Conservation (phyloP, 257 asterid species). For the Solanum acaule region DNA sequence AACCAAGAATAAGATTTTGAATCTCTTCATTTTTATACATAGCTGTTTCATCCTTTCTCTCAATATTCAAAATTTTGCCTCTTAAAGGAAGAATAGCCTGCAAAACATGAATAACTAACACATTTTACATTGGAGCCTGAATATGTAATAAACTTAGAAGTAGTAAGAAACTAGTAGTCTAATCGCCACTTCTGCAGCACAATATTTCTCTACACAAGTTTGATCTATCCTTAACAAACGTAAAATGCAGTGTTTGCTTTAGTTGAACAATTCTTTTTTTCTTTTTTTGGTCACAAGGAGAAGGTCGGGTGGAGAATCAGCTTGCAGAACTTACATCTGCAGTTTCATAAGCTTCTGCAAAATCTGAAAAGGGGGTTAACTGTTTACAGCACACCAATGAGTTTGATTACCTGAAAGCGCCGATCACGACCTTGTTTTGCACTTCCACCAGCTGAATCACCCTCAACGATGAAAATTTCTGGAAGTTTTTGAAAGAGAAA, state of each 20-base stretch:
- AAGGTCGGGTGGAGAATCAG: neutral
- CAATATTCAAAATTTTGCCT: constrained; percentile 94
- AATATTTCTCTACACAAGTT: neutral
- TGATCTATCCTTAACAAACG: neutral
- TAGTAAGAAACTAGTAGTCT: neutral
- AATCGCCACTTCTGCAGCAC: neutral
- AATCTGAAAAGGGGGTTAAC: neutral
- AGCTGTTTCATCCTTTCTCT: constrained; percentile 94
- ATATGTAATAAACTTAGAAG: neutral
- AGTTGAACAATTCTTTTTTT: neutral
- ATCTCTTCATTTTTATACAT: constrained; percentile 98
- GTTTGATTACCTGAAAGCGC: constrained; percentile 72
- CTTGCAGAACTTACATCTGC: neutral
- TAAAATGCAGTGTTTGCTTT: neutral
- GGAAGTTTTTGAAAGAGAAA: constrained; percentile 1
- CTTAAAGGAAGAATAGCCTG: constrained; percentile 98
- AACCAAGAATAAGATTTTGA: constrained; percentile 90
- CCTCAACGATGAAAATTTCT: constrained; percentile 99
- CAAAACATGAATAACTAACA: constrained; percentile 10
- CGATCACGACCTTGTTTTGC: constrained; percentile 99
- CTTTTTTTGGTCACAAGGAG: neutral
- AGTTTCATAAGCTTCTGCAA: neutral
- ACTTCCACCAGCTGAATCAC: constrained; percentile 99
- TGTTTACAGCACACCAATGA: neutral
- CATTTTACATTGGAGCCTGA: neutral